phyloP scores from a whole-genome alignment of 2,329 filamentous ascomycete species.

The Clarireedia monteithiana region DNA sequence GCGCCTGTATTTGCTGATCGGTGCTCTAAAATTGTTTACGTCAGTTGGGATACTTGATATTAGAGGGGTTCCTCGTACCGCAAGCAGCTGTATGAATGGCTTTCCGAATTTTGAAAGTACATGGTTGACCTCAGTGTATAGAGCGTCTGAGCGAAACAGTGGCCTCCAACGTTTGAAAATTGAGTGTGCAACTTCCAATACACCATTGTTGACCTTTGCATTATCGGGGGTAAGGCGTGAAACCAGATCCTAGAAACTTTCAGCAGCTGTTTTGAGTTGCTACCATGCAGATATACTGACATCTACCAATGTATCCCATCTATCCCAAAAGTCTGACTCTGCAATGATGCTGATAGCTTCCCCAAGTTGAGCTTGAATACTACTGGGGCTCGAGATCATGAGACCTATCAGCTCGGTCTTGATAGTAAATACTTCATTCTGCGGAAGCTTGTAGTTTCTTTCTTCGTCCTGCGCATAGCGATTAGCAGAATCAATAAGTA shows the following conservation, averaged over 20 bases:
- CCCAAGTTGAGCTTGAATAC: slow-evolving; percentile 87
- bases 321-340: slow-evolving; percentile 93
- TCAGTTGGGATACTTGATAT: slow-evolving; percentile 6
- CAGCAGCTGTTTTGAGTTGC: slow-evolving; percentile 7
- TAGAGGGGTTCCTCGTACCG: slow-evolving; percentile 40
- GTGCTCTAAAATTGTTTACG: slow-evolving; percentile 42
- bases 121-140: slow-evolving; percentile 95
- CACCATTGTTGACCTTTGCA: slow-evolving; percentile 80
- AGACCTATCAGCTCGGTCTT: slow-evolving; percentile 92
- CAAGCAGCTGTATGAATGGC: slow-evolving; percentile 74
- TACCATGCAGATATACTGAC: slow-evolving; percentile 36
- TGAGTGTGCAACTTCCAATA: slow-evolving; percentile 93
- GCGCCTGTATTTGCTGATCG: slow-evolving; percentile 64
- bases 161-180: slow-evolving; percentile 97
- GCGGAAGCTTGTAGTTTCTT: slow-evolving; percentile 81
- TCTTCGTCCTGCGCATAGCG: slow-evolving; percentile 62
- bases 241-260: slow-evolving; percentile 63
- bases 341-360: slow-evolving; percentile 97
- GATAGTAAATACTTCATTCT: slow-evolving; percentile 79
- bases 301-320: slow-evolving; percentile 92
- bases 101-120: slow-evolving; percentile 78
- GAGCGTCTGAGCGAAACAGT: slow-evolving; percentile 82
- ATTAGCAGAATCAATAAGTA: slow-evolving; percentile 10
- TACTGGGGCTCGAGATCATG: slow-evolving; percentile 86
- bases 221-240: slow-evolving; percentile 77